phyloP scores from a whole-genome alignment of 2,329 filamentous ascomycete genomes.

The Meredithiella fracta region DNA sequence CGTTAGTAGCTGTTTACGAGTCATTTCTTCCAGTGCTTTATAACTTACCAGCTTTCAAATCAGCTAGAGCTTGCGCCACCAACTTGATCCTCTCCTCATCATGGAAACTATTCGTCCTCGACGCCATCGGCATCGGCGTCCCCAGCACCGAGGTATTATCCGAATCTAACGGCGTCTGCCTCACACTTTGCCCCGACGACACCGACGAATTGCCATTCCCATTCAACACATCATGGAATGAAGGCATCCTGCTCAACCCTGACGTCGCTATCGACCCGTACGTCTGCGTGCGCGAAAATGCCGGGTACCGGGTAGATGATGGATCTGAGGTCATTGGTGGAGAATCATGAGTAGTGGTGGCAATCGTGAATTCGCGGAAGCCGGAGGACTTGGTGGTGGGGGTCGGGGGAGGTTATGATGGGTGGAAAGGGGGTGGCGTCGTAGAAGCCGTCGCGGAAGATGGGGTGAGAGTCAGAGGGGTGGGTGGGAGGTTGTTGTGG shows the following conservation, averaged over 20 bases:
- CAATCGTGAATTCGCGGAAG: slow-evolving; percentile 9
- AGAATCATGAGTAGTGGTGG: background rate
- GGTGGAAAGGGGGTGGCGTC: background rate
- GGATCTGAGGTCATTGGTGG: slow-evolving; percentile 4
- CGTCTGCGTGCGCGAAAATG: slow-evolving; percentile 3
- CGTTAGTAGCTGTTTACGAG: background rate
- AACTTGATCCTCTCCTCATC: slow-evolving; percentile 13
- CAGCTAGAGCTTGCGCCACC: slow-evolving; percentile 13
- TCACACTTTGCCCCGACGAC: slow-evolving; percentile 10
- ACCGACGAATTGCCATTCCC: slow-evolving; percentile 3
- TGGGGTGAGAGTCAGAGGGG: background rate
- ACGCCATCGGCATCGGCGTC: slow-evolving; percentile 10
- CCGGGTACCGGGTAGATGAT: slow-evolving; percentile 5
- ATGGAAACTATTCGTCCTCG: slow-evolving; percentile 12
- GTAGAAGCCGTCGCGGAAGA: background rate
- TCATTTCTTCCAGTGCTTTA: background rate
- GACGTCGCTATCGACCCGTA: slow-evolving; percentile 2
- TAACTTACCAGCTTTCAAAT: slow-evolving; percentile 14
- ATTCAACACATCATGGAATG: slow-evolving; percentile 6
- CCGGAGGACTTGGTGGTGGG: slow-evolving; percentile 7
- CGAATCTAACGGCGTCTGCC: slow-evolving; percentile 12
- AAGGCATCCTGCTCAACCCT: slow-evolving; percentile 8
- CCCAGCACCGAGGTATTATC: slow-evolving; percentile 12
- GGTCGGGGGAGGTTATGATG: background rate
- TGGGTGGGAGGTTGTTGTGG: background rate